Evolutionary conservation across 1,139 yeast species (phyloP).

Genomic region (Candida buenavistaensis): DNA sequence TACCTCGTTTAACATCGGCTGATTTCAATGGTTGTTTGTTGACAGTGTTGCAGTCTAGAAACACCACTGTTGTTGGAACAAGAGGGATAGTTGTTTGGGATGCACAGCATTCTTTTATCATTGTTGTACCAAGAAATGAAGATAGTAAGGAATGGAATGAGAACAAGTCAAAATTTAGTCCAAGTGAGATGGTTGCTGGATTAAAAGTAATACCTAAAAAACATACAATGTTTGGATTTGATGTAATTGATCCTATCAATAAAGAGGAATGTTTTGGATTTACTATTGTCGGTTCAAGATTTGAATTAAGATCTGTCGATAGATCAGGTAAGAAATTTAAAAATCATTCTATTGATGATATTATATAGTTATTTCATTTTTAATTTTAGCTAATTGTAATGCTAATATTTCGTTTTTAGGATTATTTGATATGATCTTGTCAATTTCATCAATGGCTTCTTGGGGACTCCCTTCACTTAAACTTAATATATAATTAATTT

Average conservation of each 20-base stretch:
- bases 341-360: slow-evolving; percentile 67
- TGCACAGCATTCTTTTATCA: slow-evolving; percentile 70
- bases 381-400: slow-evolving; percentile 24
- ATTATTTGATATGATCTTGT: slow-evolving; percentile 1
- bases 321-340: slow-evolving; percentile 87
- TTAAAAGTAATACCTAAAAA: slow-evolving; percentile 58
- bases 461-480: no score
- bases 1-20: slow-evolving; percentile 69
- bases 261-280: slow-evolving; percentile 48
- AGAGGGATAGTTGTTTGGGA: slow-evolving; percentile 88
- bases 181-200: slow-evolving; percentile 48
- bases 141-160: slow-evolving; percentile 35
- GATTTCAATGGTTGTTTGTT: slow-evolving; percentile 81
- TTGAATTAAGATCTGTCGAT: slow-evolving; percentile 75
- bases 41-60: slow-evolving; percentile 58
- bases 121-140: slow-evolving; percentile 53
- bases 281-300: slow-evolving; percentile 76
- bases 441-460: slow-evolving; percentile 8
- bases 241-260: slow-evolving; percentile 37
- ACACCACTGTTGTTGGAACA: slow-evolving; percentile 60
- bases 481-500: slow-evolving; percentile 20
- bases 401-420: slow-evolving; percentile 25
- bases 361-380: slow-evolving; percentile 25
- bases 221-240: slow-evolving; percentile 59
- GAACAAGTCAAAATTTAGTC: slow-evolving; percentile 17